Evolutionary conservation across 192 early-diverging fungal genomes (phyloP).

Genomic region (Dissophora ornata): DNA sequence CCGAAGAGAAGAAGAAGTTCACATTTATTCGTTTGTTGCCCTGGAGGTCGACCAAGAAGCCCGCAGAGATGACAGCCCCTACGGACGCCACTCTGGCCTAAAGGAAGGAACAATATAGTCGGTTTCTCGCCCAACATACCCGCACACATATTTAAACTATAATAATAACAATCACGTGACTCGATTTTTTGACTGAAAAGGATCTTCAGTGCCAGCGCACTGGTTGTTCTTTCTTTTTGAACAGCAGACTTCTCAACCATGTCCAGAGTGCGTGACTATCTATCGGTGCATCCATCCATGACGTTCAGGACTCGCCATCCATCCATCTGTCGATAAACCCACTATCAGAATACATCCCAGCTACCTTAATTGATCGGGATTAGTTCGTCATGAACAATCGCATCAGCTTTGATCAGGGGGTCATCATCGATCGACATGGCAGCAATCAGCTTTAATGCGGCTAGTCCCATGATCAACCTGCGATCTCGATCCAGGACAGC

Average conservation of each 20-base stretch:
- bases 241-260: slow-evolving; percentile 41
- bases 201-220: not conserved
- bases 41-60: slow-evolving; percentile 42
- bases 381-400: no score
- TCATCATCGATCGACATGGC: no score
- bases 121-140: no score
- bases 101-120: no score
- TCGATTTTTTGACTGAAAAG: not conserved
- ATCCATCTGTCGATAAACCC: not conserved
- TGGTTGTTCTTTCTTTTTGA: slow-evolving; percentile 27
- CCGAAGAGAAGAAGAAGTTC: slow-evolving; percentile 50
- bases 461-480: no score
- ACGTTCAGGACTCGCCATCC: not conserved
- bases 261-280: slow-evolving; percentile 43
- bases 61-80: not conserved
- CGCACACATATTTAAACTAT: no score
- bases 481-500: no score
- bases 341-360: no score
- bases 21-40: slow-evolving; percentile 47
- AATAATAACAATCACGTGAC: slow-evolving; percentile 5
- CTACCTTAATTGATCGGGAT: no score
- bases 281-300: slow-evolving; percentile 22
- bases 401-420: no score
- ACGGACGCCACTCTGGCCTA: no score
- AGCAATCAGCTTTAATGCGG: no score